Evolutionary conservation across 768 basidiomycete genomes (phyloP).

Genomic region (Thelephora ganbajun): DNA sequence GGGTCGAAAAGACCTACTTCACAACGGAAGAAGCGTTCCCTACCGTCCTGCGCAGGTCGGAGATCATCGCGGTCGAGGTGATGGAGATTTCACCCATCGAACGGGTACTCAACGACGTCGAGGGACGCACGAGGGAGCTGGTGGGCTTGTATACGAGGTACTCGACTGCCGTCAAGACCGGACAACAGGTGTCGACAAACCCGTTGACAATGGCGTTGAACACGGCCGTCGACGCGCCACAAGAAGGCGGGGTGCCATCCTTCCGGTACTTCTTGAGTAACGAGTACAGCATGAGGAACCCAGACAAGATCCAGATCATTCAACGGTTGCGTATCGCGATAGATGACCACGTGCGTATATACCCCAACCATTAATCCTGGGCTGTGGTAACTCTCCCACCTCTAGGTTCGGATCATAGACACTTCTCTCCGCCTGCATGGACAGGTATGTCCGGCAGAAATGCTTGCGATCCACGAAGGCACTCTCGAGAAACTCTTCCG

Average conservation of each 20-base stretch:
- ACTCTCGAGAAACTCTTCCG: constrained; percentile 77
- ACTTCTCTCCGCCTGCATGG: constrained; percentile 76
- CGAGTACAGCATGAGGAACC: constrained; percentile 51
- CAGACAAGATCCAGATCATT: constrained; percentile 57
- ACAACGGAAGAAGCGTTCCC: constrained; percentile 86
- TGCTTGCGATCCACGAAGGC: constrained; percentile 76
- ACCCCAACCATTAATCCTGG: neutral
- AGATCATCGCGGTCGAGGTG: constrained; percentile 57
- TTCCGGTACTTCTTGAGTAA: constrained; percentile 72
- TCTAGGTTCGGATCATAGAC: constrained; percentile 66
- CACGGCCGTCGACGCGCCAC: constrained; percentile 69
- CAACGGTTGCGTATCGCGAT: constrained; percentile 62
- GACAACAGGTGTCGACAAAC: constrained; percentile 63
- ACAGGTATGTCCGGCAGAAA: constrained; percentile 70
- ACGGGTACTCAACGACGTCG: constrained; percentile 69
- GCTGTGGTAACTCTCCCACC: neutral
- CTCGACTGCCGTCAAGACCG: constrained; percentile 63
- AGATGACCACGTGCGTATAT: constrained; percentile 60
- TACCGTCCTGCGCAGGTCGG: constrained; percentile 80
- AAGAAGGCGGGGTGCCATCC: constrained; percentile 60
- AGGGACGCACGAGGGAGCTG: constrained; percentile 68
- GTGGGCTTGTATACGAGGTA: constrained; percentile 55
- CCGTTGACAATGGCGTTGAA: constrained; percentile 80
- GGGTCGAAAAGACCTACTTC: constrained; percentile 82
- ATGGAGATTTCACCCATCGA: constrained; percentile 79